Percentiles rank a stretch among this genome's conserved stretches.
phyloP scores from a whole-genome alignment of 495 filamentous ascomycete genomes.

The Symbiotaphrina buchneri region DNA sequence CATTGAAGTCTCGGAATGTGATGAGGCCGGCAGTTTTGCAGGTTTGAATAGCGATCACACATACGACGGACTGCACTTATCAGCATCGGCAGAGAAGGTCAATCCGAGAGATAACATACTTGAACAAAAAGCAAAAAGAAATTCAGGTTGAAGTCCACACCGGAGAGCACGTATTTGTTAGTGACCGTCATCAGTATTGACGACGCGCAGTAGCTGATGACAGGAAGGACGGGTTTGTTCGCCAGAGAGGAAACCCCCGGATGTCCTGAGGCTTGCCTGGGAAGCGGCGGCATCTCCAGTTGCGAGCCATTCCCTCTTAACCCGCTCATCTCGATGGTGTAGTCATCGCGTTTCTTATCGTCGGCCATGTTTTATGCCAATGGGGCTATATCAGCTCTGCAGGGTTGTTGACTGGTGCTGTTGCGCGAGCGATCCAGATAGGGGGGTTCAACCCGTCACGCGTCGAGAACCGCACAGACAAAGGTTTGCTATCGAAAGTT shows the following conservation, averaged over 20 bases:
- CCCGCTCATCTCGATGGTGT: constrained; percentile 45
- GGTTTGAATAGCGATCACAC: constrained; percentile 65
- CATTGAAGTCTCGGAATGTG: constrained; percentile 74
- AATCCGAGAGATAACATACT: constrained; percentile 26
- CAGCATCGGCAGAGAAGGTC: constrained; percentile 6
- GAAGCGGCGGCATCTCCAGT: constrained; percentile 4
- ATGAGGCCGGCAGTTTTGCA: constrained; percentile 73
- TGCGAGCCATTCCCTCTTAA: constrained; percentile 1
- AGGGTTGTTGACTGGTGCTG: no score
- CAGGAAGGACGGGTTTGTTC: constrained; percentile 56
- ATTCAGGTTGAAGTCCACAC: constrained; percentile 80
- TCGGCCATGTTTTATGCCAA: constrained; percentile 28
- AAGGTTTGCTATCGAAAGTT: no score
- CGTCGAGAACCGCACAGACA: no score
- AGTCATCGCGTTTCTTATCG: constrained; percentile 75
- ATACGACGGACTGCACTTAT: constrained; percentile 54
- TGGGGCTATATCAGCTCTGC: constrained; percentile 2
- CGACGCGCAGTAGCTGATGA: constrained; percentile 77
- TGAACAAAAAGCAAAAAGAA: constrained; percentile 86
- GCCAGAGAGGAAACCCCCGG: constrained; percentile 13
- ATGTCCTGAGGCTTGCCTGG: constrained; percentile 1
- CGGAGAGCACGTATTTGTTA: constrained; percentile 96
- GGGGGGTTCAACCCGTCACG: no score
- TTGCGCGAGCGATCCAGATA: no score
- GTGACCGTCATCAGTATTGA: constrained; percentile 98